These are phyloP conservation scores for Dinochytrium kinnereticum DNA, from an alignment of 371 early-diverging fungal species.

Conservation along the genomic window DNA sequence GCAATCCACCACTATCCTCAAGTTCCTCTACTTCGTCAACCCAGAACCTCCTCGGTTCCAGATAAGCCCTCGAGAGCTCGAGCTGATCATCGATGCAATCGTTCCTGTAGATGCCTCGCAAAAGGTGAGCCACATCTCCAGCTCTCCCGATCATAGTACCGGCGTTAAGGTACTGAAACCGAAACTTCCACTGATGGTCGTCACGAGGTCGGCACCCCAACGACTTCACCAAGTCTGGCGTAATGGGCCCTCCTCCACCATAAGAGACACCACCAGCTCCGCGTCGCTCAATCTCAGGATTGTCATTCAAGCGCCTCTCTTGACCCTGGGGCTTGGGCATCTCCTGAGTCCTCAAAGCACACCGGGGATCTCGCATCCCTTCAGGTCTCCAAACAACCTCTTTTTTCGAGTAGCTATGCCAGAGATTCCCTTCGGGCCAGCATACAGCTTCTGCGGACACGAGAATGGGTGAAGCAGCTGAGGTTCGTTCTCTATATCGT, in stretches of 20 bases:
- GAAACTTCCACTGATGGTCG: neutral
- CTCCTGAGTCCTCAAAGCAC: neutral
- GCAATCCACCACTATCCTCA: neutral
- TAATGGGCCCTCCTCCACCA: neutral
- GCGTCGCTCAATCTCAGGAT: neutral
- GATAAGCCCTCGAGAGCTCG: constrained; percentile 30
- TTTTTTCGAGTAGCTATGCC: constrained; percentile 25
- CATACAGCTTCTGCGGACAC: constrained; percentile 33
- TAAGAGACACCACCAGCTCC: constrained; percentile 8
- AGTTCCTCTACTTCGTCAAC: neutral
- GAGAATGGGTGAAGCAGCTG: constrained; percentile 12
- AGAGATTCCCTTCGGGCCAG: constrained; percentile 38
- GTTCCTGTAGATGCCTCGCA: constrained; percentile 25
- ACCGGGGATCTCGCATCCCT: constrained; percentile 20
- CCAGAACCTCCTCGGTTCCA: constrained; percentile 30
- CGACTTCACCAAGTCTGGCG: neutral
- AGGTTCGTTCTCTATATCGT: constrained; percentile 4
- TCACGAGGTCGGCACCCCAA: constrained; percentile 4
- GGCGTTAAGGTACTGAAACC: constrained; percentile 42
- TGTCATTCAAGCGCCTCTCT: neutral
- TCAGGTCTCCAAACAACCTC: constrained; percentile 10
- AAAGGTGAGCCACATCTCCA: constrained; percentile 21
- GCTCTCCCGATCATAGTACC: constrained; percentile 48
- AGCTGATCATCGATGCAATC: constrained; percentile 53
- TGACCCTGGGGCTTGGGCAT: neutral